Conservation (phyloP, 306 rosid species). For the Hippophae tibetana region DNA sequence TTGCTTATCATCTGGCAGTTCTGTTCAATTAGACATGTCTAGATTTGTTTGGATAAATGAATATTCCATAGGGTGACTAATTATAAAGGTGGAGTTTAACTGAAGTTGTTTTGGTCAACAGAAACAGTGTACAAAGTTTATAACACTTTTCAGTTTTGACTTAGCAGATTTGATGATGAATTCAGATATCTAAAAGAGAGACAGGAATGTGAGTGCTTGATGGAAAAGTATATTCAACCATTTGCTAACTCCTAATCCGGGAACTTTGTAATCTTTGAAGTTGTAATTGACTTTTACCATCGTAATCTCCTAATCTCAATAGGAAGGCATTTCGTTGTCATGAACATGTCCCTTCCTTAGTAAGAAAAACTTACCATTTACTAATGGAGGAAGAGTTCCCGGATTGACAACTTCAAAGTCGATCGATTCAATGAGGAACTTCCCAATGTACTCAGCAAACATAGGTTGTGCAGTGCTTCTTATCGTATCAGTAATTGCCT, state of each 20-base stretch:
- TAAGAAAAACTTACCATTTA: conserved; percentile 36
- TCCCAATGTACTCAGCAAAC: conserved; percentile 60
- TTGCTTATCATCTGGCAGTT: too few relatives aligned
- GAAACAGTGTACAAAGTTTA: too few relatives aligned
- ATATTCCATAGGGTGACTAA: too few relatives aligned
- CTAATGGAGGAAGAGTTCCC: conserved; percentile 62
- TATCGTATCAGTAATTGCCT: conserved; percentile 39
- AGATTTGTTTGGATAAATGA: neutral
- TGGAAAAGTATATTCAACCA: neutral
- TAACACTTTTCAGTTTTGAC: too few relatives aligned
- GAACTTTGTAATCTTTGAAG: too few relatives aligned
- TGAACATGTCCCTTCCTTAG: neutral
- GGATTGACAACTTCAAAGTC: conserved; percentile 47
- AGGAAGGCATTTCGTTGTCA: too few relatives aligned
- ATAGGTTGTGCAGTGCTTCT: conserved; percentile 50
- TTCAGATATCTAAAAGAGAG: neutral
- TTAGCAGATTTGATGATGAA: neutral
- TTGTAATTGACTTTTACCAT: too few relatives aligned
- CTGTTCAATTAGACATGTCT: neutral
- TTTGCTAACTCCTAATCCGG: too few relatives aligned
- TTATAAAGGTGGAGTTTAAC: too few relatives aligned
- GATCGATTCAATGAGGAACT: conserved; percentile 43
- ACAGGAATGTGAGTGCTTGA: too few relatives aligned
- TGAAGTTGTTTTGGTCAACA: too few relatives aligned
- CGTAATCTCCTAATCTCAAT: too few relatives aligned